Evolutionary conservation across 75 land plant species (phyloP).

Genomic region (Sequoiadendron giganteum): DNA sequence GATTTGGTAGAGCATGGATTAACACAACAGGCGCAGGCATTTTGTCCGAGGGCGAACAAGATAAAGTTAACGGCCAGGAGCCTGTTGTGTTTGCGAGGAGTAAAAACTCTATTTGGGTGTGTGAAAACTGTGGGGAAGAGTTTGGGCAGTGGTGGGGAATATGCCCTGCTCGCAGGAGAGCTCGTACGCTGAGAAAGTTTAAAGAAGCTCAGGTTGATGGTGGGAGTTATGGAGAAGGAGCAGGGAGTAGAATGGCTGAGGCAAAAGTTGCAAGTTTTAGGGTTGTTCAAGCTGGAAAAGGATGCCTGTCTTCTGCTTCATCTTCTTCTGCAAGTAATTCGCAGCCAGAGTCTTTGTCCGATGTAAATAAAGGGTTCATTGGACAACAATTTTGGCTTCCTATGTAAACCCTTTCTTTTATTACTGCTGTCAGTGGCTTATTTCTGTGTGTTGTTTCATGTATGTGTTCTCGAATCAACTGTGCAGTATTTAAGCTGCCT

Average conservation of each 20-base stretch:
- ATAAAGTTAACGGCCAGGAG: neutral
- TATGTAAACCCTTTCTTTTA: conserved; percentile 46
- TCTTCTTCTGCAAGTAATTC: neutral
- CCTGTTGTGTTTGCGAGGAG: neutral
- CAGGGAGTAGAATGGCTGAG: conserved; percentile 15
- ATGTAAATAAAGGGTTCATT: conserved; percentile 50
- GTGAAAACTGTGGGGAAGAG: conserved; percentile 48
- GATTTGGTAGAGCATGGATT: too few relatives aligned
- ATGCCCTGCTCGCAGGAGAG: conserved; percentile 36
- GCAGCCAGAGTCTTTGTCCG: conserved; percentile 51
- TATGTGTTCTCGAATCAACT: conserved; percentile 4
- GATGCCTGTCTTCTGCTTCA: neutral
- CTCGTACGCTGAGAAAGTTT: conserved; percentile 46
- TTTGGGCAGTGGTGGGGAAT: conserved; percentile 86
- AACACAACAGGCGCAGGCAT: too few relatives aligned
- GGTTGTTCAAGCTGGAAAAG: neutral
- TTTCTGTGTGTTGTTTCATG: neutral
- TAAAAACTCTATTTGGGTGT: neutral
- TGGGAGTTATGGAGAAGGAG: conserved; percentile 21
- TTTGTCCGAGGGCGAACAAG: neutral
- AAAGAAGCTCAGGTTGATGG: conserved; percentile 12
- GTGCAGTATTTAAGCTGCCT: neutral
- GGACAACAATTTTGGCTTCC: conserved; percentile 60
- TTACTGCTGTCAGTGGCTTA: neutral
- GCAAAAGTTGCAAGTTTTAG: neutral